Percentiles rank a stretch among this genome's conserved stretches.
Conservation (phyloP, 768 basidiomycete genomes). For the Suillus weaverae region DNA sequence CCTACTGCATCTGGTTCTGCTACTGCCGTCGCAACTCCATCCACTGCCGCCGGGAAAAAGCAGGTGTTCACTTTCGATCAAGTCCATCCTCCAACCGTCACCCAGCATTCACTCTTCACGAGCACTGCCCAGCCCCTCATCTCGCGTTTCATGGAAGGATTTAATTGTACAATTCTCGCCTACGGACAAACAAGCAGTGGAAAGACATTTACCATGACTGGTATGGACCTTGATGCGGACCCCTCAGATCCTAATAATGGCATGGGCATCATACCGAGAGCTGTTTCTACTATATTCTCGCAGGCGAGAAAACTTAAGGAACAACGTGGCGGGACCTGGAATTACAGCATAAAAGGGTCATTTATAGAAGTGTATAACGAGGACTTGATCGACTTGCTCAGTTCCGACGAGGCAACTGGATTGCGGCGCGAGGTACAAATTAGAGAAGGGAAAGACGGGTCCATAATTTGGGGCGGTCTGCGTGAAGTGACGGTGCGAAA, state of each 20-base stretch:
- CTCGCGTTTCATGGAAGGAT: slow-evolving; percentile 86
- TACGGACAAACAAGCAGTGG: slow-evolving; percentile 36
- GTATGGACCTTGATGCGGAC: slow-evolving; percentile 86
- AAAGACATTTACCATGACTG: slow-evolving; percentile 88
- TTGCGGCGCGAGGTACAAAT: slow-evolving; percentile 87
- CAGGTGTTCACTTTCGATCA: slow-evolving; percentile 92
- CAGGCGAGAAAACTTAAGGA: slow-evolving; percentile 74
- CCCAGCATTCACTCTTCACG: slow-evolving; percentile 84
- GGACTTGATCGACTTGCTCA: slow-evolving; percentile 93
- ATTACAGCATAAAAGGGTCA: slow-evolving; percentile 78
- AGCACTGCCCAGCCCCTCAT: slow-evolving; percentile 84
- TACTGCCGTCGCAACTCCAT: slow-evolving; percentile 46
- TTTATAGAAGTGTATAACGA: slow-evolving; percentile 99
- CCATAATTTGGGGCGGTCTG: slow-evolving; percentile 96
- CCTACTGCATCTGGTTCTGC: slow-evolving; percentile 52
- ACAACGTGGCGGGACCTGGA: slow-evolving; percentile 75
- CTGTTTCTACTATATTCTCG: slow-evolving; percentile 86
- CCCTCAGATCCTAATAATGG: slow-evolving; percentile 77
- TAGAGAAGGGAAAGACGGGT: slow-evolving; percentile 94
- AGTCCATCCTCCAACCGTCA: slow-evolving; percentile 83
- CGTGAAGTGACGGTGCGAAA: slow-evolving; percentile 88
- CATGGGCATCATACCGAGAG: slow-evolving; percentile 95
- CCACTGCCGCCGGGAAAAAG: slow-evolving; percentile 63
- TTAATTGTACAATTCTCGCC: slow-evolving; percentile 78
- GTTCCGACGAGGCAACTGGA: slow-evolving; percentile 65